Base-by-base conservation (phyloP, 2,329 filamentous ascomycete species). In the Intubia oerlemansii region DNA sequence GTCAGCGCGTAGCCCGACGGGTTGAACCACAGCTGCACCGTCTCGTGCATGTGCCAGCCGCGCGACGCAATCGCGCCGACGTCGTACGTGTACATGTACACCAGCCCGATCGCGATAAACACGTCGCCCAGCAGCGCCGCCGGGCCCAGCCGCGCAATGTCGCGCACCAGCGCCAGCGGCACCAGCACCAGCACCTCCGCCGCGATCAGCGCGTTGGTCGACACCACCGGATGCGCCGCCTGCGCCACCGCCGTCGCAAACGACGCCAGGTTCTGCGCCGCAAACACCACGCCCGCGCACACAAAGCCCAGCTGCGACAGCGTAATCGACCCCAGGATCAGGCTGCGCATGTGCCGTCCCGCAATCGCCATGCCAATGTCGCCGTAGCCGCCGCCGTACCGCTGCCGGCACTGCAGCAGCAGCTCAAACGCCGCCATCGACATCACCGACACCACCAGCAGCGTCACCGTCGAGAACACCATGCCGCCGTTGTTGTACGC, bases 401-500 rank as follows among this genome's bases (percentile, higher is more conserved):
- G 56, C 34, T 59, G 49, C 33, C 74, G 64, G 41, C 74, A 80
- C 36, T 69, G 57, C 5, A 82, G 56, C 20, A 82, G 58, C 17
- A 82, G 57, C 40, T 72, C 68, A 45, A 82, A 82, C 39, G 74
- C 77, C 9, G 74, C 44, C 41, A 69, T 74, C 25, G 72, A 77
- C 38, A 81, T 50, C 13, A 62, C 44, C 2, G 76, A 70, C 3
- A 81, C 63, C 8, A 55, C 50, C 25, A 81, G 48, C 38, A 82
- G 60, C 0, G 71, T 70, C 28, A 79, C 49, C 0, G 68, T 71
- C 0, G 75, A 80, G 44, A 82, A 82, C 9, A 80, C 52, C 29
- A 82, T 70, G 15, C 76, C 76, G 20, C 76, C 76, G 38, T 82
- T 82, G 42, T 67, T 66, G 50, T 81, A 82, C 0, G 76, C 76